A percentile compares a stretch with the other conserved stretches of the same genome.
phyloP scores from a whole-genome alignment of 2,329 filamentous ascomycete genomes.

The Pestalotiopsis sp. region DNA sequence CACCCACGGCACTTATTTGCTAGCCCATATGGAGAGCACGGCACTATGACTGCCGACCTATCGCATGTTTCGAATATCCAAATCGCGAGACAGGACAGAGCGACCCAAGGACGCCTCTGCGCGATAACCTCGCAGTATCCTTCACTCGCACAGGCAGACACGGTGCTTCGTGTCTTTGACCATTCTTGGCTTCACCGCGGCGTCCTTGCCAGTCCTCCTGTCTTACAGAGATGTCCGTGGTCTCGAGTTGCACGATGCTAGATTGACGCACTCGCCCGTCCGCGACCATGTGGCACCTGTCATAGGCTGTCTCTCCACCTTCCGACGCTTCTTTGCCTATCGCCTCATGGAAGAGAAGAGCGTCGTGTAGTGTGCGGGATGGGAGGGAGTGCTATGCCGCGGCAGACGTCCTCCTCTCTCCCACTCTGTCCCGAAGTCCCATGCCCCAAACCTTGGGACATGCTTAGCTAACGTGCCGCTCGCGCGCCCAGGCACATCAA shows the following conservation, averaged over 20 bases:
- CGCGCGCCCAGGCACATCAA: not conserved
- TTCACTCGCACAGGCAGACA: not conserved
- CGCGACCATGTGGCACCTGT: conserved; percentile 20
- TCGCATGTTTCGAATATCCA: not conserved
- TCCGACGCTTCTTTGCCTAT: not conserved
- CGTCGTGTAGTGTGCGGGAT: not conserved
- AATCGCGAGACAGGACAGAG: not conserved
- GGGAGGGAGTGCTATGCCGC: not conserved
- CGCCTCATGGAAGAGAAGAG: not conserved
- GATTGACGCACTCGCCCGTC: conserved; percentile 21
- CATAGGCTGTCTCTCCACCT: not conserved
- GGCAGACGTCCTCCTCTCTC: not conserved
- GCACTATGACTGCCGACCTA: not conserved
- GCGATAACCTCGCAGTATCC: not conserved
- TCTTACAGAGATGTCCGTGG: conserved; percentile 21
- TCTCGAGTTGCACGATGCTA: conserved; percentile 17
- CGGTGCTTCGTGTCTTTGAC: not conserved
- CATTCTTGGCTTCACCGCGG: not conserved
- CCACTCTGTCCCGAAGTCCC: not conserved
- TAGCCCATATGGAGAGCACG: not conserved
- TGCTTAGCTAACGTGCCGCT: not conserved
- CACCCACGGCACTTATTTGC: not conserved
- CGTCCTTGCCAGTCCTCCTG: conserved; percentile 5
- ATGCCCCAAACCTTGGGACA: not conserved
- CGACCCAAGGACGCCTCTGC: not conserved